Evolutionary conservation across 192 early-diverging fungal species (phyloP), one percentile per base, ranked within the genome.

Genomic region (Phycomyces blakesleeanus): DNA sequence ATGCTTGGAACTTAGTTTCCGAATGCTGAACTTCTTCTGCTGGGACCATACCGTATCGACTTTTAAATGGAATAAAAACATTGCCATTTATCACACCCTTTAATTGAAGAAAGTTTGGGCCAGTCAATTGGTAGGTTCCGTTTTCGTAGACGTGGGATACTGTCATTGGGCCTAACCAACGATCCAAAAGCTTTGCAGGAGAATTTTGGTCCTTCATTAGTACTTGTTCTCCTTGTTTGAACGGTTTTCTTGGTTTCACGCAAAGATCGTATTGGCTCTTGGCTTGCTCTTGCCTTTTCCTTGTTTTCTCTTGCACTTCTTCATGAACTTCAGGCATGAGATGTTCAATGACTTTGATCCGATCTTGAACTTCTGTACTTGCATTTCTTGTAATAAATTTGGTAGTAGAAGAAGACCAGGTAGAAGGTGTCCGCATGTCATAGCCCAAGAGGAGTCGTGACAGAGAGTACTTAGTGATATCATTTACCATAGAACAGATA

Each of bases 371-470:
- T 55, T 59, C 61, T n/a, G n/a, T n/a, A n/a, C n/a, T n/a, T n/a
- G n/a, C n/a, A n/a, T n/a, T n/a, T n/a, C n/a, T n/a, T n/a, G n/a
- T n/a, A 18, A 51, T 44, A 14, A 54, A 59, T 14, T 54, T 51
- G 42, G n/a, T 7, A 0, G 24, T 14, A 0, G 51, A 57, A 0
- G 38, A 16, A 15, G 37, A 34, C 68, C 57, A 70, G 1, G 26
- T 26, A 0, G 24, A 22, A 16, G 57, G 68, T 5, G 62, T 63
- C 27, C 37, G 20, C 2, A 64, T 27, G 0, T 70, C 57, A 14
- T 64, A 64, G 16, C 68, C 68, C 37, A 53, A 70, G 3, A 64
- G 24, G 0, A 70, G 52, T 1, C 44, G 38, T 24, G 22, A 16
- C 1, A 61, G 57, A 12, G 62, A 37, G 39, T 47, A 49, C 24